Base-by-base conservation (phyloP, 352 stramenopile genomes). In the Globisporangium camurandrum region DNA sequence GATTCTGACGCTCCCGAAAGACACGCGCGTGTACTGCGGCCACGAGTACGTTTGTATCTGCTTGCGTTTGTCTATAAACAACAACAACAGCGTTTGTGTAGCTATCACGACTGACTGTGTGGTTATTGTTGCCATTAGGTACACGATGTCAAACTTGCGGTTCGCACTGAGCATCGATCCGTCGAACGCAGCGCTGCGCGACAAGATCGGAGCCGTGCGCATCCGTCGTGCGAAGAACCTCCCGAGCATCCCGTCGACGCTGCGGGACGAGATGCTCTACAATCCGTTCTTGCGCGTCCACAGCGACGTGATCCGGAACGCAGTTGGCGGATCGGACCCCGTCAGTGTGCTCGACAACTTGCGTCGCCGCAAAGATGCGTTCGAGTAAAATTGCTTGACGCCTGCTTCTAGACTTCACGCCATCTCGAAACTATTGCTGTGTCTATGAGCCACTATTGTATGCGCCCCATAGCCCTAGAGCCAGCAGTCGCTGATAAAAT, bases 121-220 rank as follows among this genome's bases (percentile, higher is more conserved):
- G 17, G 20, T 3, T 39, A 4, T 39, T n/a, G n/a, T n/a, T n/a
- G 33, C 9, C 2, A 20, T 39, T 22, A 75, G 67, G 26, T 98
- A 98, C 57, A 97, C 93, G 1, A 71, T 92, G 72, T 76, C 76
- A 38, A 98, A 98, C 68, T 68, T 95, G 20, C 84, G 82, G 26
- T 98, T 97, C 51, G 95, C 95, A 4, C 59, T 97, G 38, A 96
- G 75, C 52, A 82, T 97, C 9, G 93, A 98, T 57, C 92, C 93
- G 22, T 87, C 84, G 14, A 97, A 98, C 71, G 66, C 66, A 2
- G 75, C 75, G 20, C 59, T 96, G 56, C 72, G 67, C 10, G 78
- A 95, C 45, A 96, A 97, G 64, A 85, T 95, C 41, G 78, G 84
- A 28, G 58, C 77, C 16, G 79, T 92, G 48, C 84, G 77, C 55